A percentile compares a stretch with the other conserved stretches of the same genome.
These are phyloP conservation scores for Pugionium cornutum DNA, from an alignment of 345 rosid species.

Conservation along the genomic window DNA sequence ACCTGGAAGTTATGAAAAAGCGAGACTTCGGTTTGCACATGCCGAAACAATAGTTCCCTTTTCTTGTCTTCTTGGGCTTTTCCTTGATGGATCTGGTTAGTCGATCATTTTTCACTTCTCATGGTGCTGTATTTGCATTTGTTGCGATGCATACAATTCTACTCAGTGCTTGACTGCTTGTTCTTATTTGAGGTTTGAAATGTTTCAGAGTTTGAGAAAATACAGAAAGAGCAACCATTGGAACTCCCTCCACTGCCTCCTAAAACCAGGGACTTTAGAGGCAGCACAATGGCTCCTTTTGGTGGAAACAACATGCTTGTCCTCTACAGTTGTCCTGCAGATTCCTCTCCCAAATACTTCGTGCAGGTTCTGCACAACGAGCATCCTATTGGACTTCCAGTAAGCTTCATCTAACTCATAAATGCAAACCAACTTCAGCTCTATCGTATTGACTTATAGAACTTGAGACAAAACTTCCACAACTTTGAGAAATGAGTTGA, in stretches of 20 bases:
- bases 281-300: constrained; percentile 84
- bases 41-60: constrained; percentile 97
- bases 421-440: constrained; percentile 21
- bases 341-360: constrained; percentile 65
- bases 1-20: constrained; percentile 88
- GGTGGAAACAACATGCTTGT: constrained; percentile 87
- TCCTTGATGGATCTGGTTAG: constrained; percentile 84
- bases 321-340: constrained; percentile 68
- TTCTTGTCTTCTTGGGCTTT: constrained; percentile 94
- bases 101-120: constrained; percentile 23
- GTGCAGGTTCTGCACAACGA: constrained; percentile 92
- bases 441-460: constrained; percentile 12
- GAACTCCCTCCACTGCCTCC: constrained; percentile 87
- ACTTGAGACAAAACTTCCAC: background rate
- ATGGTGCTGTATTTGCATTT: background rate
- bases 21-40: constrained; percentile 93
- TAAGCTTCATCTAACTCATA: constrained; percentile 41
- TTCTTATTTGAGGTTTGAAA: constrained; percentile 16
- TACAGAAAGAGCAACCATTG: constrained; percentile 72
- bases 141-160: background rate
- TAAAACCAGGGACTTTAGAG: constrained; percentile 69
- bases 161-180: constrained; percentile 7
- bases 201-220: constrained; percentile 66
- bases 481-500: background rate
- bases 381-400: constrained; percentile 73